Percentiles rank a stretch among this genome's conserved stretches.
phyloP scores from a whole-genome alignment of 306 rosid species.

The Casuarina glauca region DNA sequence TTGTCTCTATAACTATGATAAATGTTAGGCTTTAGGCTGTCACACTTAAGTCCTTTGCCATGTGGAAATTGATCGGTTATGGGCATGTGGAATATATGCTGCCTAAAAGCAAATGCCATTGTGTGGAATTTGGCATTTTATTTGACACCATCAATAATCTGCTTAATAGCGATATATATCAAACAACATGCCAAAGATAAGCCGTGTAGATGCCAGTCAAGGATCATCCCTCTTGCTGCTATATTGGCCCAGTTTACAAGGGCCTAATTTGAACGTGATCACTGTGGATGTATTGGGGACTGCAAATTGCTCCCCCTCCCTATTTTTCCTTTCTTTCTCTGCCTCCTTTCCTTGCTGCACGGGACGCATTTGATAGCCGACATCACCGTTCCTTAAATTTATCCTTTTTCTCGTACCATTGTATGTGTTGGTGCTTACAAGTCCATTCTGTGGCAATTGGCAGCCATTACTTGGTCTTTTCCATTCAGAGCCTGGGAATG shows the following conservation, averaged over 20 bases:
- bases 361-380: slow-evolving; percentile 5
- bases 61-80: neutral
- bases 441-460: slow-evolving; percentile 29
- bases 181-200: neutral
- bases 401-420: slow-evolving; percentile 7
- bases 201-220: neutral
- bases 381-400: slow-evolving; percentile 10
- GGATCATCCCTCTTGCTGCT: neutral
- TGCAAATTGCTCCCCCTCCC: neutral
- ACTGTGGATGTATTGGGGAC: neutral
- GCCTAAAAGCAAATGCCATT: neutral
- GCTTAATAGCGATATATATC: neutral
- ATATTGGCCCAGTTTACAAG: neutral
- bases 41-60: neutral
- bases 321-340: neutral
- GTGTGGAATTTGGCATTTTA: neutral
- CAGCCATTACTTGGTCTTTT: slow-evolving; percentile 87
- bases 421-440: slow-evolving; percentile 14
- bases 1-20: neutral
- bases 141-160: neutral
- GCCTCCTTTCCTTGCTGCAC: neutral
- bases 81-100: neutral
- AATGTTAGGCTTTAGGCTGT: neutral
- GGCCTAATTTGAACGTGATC: neutral
- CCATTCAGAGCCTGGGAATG: slow-evolving; percentile 78